phyloP scores from a whole-genome alignment of 2,329 filamentous ascomycete genomes.

The Fusarium chuoi region DNA sequence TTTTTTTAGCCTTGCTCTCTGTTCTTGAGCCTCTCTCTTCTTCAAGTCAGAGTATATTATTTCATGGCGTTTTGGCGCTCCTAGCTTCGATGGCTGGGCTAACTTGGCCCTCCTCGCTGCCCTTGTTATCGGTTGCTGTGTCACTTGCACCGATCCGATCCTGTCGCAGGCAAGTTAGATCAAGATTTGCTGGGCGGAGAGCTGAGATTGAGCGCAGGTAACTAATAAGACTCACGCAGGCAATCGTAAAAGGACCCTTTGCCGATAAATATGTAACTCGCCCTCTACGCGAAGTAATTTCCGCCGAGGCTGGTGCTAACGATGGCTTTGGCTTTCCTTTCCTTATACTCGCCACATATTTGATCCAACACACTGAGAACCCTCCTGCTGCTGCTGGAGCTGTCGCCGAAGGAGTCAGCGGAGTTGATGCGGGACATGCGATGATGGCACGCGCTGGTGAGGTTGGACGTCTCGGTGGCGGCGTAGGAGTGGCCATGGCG shows the following conservation, averaged over 20 bases:
- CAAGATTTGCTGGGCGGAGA: too few species aligned
- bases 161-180: too few species aligned
- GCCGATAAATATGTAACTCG: conserved; percentile 69
- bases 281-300: conserved; percentile 69
- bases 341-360: conserved; percentile 53
- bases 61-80: background rate
- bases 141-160: conserved; percentile 63
- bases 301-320: conserved; percentile 69
- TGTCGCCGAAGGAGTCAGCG: background rate
- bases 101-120: conserved; percentile 64
- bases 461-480: conserved; percentile 62
- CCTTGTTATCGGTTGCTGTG: conserved; percentile 68
- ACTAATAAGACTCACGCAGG: too few species aligned
- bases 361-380: conserved; percentile 43
- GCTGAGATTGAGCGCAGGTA: too few species aligned
- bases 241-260: conserved; percentile 49
- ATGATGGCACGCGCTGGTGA: background rate
- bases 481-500: conserved; percentile 61
- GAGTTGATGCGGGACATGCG: background rate
- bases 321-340: conserved; percentile 73
- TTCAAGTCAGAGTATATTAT: background rate
- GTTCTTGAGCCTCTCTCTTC: background rate
- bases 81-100: background rate
- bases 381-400: background rate
- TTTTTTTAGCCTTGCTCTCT: background rate